Evolutionary conservation across 331 rosid species (phyloP).

Genomic region (Stylosanthes scabra): DNA sequence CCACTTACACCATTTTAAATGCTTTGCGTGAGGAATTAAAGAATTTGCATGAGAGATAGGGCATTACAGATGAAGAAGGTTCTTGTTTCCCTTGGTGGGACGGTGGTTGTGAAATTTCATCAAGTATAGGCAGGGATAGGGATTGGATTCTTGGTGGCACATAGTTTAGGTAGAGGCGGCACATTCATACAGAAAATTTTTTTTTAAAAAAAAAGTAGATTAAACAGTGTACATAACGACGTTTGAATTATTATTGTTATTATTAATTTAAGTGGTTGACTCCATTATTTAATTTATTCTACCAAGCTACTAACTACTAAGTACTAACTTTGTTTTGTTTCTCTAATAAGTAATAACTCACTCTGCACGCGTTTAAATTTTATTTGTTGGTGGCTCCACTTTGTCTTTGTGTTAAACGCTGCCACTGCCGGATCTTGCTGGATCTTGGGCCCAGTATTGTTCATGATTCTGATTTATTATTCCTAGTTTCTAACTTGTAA

Average conservation of each 20-base stretch:
- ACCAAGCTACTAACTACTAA: not conserved
- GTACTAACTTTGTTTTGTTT: not conserved
- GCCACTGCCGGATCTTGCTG: not conserved
- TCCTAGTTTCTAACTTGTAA: too few species aligned
- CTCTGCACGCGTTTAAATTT: slow-evolving; percentile 16
- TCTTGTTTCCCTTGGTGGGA: slow-evolving; percentile 28
- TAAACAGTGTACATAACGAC: slow-evolving; percentile 55
- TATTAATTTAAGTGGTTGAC: slow-evolving; percentile 41
- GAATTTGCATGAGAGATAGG: slow-evolving; percentile 37
- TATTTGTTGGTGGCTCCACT: not conserved
- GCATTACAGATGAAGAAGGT: slow-evolving; percentile 20
- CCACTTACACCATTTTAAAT: slow-evolving; percentile 43
- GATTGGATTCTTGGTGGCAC: slow-evolving; percentile 46
- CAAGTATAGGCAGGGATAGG: not conserved
- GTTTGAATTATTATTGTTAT: slow-evolving; percentile 29
- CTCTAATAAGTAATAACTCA: not conserved
- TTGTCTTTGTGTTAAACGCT: not conserved
- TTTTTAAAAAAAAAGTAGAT: not conserved
- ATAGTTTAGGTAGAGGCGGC: slow-evolving; percentile 44
- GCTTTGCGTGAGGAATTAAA: slow-evolving; percentile 51
- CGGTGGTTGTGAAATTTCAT: slow-evolving; percentile 34
- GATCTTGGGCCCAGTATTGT: not conserved
- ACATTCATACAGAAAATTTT: slow-evolving; percentile 42
- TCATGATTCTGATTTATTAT: too few species aligned
- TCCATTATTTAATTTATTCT: slow-evolving; percentile 30